phyloP scores from a whole-genome alignment of 495 filamentous ascomycete genomes.

The Xylaria nigripes region DNA sequence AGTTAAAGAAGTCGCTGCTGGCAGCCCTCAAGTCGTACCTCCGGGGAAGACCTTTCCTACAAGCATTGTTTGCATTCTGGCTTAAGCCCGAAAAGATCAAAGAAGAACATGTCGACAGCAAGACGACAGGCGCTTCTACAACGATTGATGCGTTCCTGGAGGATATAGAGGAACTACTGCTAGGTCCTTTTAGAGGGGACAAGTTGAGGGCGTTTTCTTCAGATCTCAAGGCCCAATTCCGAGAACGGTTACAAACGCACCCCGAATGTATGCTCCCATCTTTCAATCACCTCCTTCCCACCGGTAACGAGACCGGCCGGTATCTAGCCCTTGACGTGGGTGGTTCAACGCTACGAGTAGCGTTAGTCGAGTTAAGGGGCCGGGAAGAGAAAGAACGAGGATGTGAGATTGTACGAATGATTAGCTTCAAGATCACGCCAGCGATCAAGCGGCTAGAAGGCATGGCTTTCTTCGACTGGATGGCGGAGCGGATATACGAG shows the following conservation, averaged over 20 bases:
- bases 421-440: slow-evolving; percentile 44
- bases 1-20: slow-evolving; percentile 34
- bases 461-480: slow-evolving; percentile 68
- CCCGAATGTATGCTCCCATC: slow-evolving; percentile 51
- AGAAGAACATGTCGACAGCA: slow-evolving; percentile 26
- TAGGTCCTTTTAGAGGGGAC: slow-evolving; percentile 30
- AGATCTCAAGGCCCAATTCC: slow-evolving; percentile 41
- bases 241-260: slow-evolving; percentile 37
- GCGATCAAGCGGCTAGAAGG: slow-evolving; percentile 38
- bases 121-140: slow-evolving; percentile 15
- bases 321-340: slow-evolving; percentile 57
- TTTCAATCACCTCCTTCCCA: slow-evolving; percentile 64
- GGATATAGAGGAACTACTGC: slow-evolving; percentile 30
- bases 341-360: slow-evolving; percentile 73
- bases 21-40: slow-evolving; percentile 42
- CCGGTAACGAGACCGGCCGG: slow-evolving; percentile 59
- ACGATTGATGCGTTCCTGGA: slow-evolving; percentile 25
- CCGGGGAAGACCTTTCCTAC: slow-evolving; percentile 44
- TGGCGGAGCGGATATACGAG: slow-evolving; percentile 64
- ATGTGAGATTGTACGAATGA: slow-evolving; percentile 37
- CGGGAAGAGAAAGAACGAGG: slow-evolving; percentile 28
- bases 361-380: slow-evolving; percentile 64
- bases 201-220: slow-evolving; percentile 32
- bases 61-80: slow-evolving; percentile 44
- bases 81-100: slow-evolving; percentile 32